phyloP scores from a whole-genome alignment of 176 grass and related monocot species.

The Ensete glaucum region DNA sequence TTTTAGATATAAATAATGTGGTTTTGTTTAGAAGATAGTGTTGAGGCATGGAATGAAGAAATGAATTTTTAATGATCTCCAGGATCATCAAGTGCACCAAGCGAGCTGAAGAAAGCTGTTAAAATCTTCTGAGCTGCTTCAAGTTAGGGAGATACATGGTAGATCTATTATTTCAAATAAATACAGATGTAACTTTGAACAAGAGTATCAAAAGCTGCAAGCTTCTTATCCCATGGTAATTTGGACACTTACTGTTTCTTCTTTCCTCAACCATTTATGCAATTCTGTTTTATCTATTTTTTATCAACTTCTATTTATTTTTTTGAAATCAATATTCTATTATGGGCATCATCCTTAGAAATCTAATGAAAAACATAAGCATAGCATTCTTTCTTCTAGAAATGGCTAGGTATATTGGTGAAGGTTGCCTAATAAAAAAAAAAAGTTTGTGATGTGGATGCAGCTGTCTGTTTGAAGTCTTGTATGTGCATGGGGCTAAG shows the following conservation, averaged over 20 bases:
- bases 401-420: not conserved
- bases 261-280: not conserved
- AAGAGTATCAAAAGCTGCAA: constrained; percentile 47
- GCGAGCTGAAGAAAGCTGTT: constrained; percentile 29
- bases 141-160: constrained; percentile 51
- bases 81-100: not conserved
- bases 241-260: not conserved
- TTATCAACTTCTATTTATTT: too few relatives aligned
- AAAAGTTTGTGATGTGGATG: too few relatives aligned
- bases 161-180: constrained; percentile 35
- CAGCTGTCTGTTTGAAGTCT: too few relatives aligned
- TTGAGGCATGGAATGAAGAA: not conserved
- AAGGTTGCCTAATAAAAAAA: too few relatives aligned
- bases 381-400: not conserved
- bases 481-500: too few relatives aligned
- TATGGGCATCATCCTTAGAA: not conserved
- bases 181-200: constrained; percentile 34
- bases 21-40: not conserved
- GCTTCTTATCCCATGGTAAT: constrained; percentile 47
- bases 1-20: not conserved
- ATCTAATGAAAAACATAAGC: not conserved
- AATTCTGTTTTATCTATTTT: too few relatives aligned
- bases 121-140: constrained; percentile 39
- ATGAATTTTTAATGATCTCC: not conserved
- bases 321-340: not conserved